A percentile compares a stretch with the other conserved stretches of the same genome.
These are phyloP conservation scores for Claviceps cyperi DNA, from an alignment of 2,329 filamentous ascomycete genomes.

Conservation along the genomic window DNA sequence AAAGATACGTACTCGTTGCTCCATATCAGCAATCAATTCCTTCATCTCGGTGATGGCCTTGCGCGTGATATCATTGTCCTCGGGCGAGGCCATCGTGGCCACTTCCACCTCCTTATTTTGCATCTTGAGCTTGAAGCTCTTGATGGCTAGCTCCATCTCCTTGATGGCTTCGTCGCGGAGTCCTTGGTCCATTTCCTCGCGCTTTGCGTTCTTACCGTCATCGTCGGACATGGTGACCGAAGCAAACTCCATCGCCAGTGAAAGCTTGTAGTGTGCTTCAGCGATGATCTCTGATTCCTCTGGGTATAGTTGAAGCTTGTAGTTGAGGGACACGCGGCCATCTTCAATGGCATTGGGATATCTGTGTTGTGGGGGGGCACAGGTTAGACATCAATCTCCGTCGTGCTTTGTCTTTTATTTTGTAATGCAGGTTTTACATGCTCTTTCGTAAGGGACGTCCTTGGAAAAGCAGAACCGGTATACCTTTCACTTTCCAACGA, in stretches of 20 bases:
- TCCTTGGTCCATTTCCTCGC: conserved; percentile 46
- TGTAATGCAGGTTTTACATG: not conserved
- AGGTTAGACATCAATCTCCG: not conserved
- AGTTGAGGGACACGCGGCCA: conserved; percentile 58
- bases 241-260: conserved; percentile 84
- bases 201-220: conserved; percentile 30
- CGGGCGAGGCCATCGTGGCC: conserved; percentile 44
- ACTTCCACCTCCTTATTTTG: conserved; percentile 55
- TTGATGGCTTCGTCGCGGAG: conserved; percentile 56
- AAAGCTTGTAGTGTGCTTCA: conserved; percentile 93
- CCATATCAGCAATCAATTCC: conserved; percentile 66
- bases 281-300: conserved; percentile 74
- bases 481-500: conserved; percentile 88
- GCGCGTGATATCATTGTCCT: conserved; percentile 50
- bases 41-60: conserved; percentile 57
- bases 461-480: not conserved
- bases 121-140: conserved; percentile 56
- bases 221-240: conserved; percentile 53
- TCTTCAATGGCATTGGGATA: conserved; percentile 82
- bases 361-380: conserved; percentile 20
- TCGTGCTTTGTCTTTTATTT: not conserved
- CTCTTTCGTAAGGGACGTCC: not conserved
- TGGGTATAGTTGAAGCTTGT: conserved; percentile 67
- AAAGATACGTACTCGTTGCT: conserved; percentile 44
- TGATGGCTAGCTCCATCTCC: conserved; percentile 61